A percentile compares a stretch with the other conserved stretches of the same genome.
phyloP scores from a whole-genome alignment of 2,329 filamentous ascomycete genomes.

The Xylariaceae sp. region DNA sequence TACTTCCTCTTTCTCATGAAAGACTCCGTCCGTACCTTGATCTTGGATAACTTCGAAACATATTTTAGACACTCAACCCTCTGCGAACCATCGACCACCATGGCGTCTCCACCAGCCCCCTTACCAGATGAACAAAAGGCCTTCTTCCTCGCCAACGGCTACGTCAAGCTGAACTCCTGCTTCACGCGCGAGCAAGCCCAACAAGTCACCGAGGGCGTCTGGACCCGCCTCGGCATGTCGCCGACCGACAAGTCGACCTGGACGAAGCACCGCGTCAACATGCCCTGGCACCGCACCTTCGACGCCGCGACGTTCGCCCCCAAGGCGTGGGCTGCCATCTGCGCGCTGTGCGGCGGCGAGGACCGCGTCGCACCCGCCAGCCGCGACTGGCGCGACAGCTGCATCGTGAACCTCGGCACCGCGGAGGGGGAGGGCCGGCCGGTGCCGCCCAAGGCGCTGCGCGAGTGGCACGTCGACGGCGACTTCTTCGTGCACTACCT shows the following conservation, averaged over 20 bases:
- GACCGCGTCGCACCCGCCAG: constrained; percentile 44
- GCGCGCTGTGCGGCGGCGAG: constrained; percentile 61
- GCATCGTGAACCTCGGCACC: constrained; percentile 64
- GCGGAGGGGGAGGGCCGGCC: constrained; percentile 38
- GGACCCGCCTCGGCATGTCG: constrained; percentile 63
- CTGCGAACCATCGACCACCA: constrained; percentile 4
- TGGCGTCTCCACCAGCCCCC: constrained; percentile 23
- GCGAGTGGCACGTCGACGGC: constrained; percentile 65
- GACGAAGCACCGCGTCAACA: constrained; percentile 57
- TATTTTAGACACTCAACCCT: background rate
- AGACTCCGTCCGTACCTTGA: too few species aligned
- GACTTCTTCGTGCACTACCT: constrained; percentile 72
- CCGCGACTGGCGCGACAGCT: constrained; percentile 56
- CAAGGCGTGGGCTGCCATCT: constrained; percentile 62
- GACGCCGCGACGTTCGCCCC: constrained; percentile 55
- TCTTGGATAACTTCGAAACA: too few species aligned
- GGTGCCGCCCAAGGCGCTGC: constrained; percentile 41
- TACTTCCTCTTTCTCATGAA: too few species aligned
- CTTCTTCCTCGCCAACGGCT: constrained; percentile 53
- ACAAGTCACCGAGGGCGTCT: constrained; percentile 42
- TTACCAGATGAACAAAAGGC: constrained; percentile 27
- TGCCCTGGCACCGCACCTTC: constrained; percentile 57
- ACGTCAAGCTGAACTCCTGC: constrained; percentile 48
- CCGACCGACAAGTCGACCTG: constrained; percentile 62
- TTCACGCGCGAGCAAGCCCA: constrained; percentile 29